A percentile compares a stretch with the other conserved stretches of the same genome.
These are phyloP conservation scores for Leucaena leucocephala DNA, from an alignment of 306 rosid species.

Conservation along the genomic window DNA sequence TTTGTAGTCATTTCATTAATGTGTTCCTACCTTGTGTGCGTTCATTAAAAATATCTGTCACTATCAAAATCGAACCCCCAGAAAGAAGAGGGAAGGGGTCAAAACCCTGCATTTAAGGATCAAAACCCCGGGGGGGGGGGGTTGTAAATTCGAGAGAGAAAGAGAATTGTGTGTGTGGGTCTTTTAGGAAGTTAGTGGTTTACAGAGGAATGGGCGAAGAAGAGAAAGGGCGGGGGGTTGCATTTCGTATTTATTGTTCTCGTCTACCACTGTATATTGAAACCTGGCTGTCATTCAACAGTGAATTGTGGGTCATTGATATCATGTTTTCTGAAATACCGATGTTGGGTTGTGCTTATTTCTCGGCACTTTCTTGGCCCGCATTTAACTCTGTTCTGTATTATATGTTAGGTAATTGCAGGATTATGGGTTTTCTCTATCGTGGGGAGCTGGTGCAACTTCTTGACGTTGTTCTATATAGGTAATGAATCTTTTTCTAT, in stretches of 20 bases:
- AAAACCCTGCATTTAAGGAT: not conserved
- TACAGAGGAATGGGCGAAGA: not conserved
- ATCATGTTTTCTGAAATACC: not conserved
- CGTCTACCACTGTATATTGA: not conserved
- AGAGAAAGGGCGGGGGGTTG: not conserved
- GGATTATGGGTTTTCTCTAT: conserved; percentile 88
- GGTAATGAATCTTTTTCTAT: conserved; percentile 47
- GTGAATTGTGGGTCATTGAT: not conserved
- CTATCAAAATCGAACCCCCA: too few species aligned
- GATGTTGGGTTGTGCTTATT: conserved; percentile 5
- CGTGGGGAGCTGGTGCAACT: conserved; percentile 67
- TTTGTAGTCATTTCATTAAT: not conserved
- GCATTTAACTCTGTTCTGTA: conserved; percentile 6
- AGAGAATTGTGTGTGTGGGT: not conserved
- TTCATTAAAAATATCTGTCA: not conserved
- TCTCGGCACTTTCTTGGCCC: not conserved
- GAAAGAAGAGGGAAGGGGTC: not conserved
- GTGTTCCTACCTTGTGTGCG: not conserved
- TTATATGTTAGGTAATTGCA: conserved; percentile 63
- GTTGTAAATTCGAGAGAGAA: not conserved
- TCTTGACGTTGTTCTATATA: conserved; percentile 86
- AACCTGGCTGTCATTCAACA: not conserved
- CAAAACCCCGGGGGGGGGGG: not conserved
- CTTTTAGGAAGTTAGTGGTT: not conserved
- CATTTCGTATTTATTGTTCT: not conserved